Base-by-base conservation (phyloP, 169 alveolate genomes). In the Babesia ovata region DNA sequence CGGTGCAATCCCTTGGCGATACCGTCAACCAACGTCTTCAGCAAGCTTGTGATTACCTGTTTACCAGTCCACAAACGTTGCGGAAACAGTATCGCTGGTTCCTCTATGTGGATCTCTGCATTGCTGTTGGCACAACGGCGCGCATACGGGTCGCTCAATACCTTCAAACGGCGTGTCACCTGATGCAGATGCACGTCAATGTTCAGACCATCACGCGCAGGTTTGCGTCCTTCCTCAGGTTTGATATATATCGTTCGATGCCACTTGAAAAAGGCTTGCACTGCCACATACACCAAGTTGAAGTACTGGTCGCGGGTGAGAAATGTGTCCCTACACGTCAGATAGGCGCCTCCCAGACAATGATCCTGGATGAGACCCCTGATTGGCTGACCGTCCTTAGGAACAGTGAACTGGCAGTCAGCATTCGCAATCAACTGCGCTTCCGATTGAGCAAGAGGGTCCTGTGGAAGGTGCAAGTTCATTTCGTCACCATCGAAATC, bases 401-500 rank as follows among this genome's bases (percentile, higher is more conserved):
- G 99, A 19, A 95, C 98, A 16, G 97, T 91, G 86, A 96, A 96
- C 87, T 97, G 97, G 87, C 95, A 89, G 85, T 97, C 98, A 53
- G 99, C 98, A 48, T 95, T 93, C 65, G 97, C 93, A 28, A 98
- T 91, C 53, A 91, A 91, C 60, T 94, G 91, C 11, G 99, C 99
- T 77, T 98, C 99, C 19, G 98, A 93, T 63, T 98, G 95, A 0
- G 99, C 97, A 39, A 94, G 83, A 69, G 94, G 93, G 52, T 96
- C 97, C 92, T 95, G 98, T 13, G 98, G 96, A 49, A 97, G 92
- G 78, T 98, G 99, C 59, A 98, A 70, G 86, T 98, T 98, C 99
- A 98, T 98, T 90, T 98, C 99, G 86, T 98, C 99, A 9, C 99
- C 99, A 84, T 98, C 99, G 87, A 98, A 98, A 88, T 98, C 99